Percentiles rank a stretch among this genome's conserved stretches.
Conservation (phyloP, 2,329 filamentous ascomycete species). For the Fonsecaea monophora region DNA sequence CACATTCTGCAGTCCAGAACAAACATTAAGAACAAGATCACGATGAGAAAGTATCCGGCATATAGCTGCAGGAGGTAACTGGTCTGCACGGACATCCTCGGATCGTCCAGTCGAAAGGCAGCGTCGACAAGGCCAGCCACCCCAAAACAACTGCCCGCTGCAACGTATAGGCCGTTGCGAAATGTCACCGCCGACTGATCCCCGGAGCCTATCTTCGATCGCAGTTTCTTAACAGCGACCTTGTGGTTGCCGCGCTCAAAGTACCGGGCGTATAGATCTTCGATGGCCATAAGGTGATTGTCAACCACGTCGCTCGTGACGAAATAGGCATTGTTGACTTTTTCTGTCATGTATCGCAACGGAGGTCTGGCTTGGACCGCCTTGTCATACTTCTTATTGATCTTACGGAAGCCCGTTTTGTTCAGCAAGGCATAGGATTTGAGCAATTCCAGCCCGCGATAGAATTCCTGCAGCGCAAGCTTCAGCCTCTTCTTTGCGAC, state of each 20-base stretch:
- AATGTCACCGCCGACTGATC: slow-evolving; percentile 67
- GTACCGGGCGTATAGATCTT: slow-evolving; percentile 92
- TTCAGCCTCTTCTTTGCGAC: slow-evolving; percentile 92
- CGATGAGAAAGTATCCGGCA: slow-evolving; percentile 85
- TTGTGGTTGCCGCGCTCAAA: slow-evolving; percentile 95
- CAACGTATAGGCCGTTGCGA: slow-evolving; percentile 70
- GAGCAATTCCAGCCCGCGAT: slow-evolving; percentile 86
- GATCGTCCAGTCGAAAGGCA: slow-evolving; percentile 58
- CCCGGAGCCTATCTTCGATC: slow-evolving; percentile 68
- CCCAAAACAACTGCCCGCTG: slow-evolving; percentile 69
- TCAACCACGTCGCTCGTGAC: slow-evolving; percentile 88
- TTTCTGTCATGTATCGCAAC: slow-evolving; percentile 84
- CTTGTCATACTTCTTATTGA: slow-evolving; percentile 99
- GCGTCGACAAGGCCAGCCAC: slow-evolving; percentile 71
- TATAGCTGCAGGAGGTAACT: slow-evolving; percentile 83
- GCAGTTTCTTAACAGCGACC: slow-evolving; percentile 84
- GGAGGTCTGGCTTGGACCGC: slow-evolving; percentile 77
- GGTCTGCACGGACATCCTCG: slow-evolving; percentile 59
- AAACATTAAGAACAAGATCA: slow-evolving; percentile 82
- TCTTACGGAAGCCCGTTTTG: slow-evolving; percentile 90
- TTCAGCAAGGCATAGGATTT: slow-evolving; percentile 92
- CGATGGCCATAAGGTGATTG: slow-evolving; percentile 76
- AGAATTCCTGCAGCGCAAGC: slow-evolving; percentile 88
- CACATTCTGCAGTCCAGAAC: slow-evolving; percentile 84
- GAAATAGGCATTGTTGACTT: slow-evolving; percentile 89